phyloP scores from a whole-genome alignment of 2,329 filamentous ascomycete genomes.

The Aspergillus fischeri region DNA sequence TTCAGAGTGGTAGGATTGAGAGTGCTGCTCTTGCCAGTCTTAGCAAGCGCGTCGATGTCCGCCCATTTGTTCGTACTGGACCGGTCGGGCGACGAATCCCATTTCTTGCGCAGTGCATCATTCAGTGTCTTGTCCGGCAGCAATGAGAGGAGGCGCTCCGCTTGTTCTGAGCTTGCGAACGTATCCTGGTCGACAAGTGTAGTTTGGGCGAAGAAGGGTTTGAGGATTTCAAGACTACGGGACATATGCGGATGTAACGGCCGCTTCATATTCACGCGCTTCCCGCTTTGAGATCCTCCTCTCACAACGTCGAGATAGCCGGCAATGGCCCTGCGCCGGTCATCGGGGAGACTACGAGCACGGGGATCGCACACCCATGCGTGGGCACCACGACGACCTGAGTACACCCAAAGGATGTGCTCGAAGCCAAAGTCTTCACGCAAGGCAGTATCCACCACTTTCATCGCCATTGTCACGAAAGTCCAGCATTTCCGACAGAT shows the following conservation, averaged over 20 bases:
- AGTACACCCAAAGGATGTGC: slow-evolving; percentile 98
- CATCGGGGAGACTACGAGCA: slow-evolving; percentile 78
- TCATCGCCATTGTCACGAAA: slow-evolving; percentile 97
- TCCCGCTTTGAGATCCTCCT: slow-evolving; percentile 79
- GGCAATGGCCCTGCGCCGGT: slow-evolving; percentile 77
- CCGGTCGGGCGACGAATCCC: slow-evolving; percentile 77
- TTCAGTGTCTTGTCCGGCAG: slow-evolving; percentile 76
- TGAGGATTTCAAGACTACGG: slow-evolving; percentile 80
- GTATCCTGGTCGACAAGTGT: slow-evolving; percentile 84
- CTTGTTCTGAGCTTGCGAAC: slow-evolving; percentile 66
- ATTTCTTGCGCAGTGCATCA: slow-evolving; percentile 80
- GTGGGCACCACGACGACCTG: slow-evolving; percentile 91
- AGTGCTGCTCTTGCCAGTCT: slow-evolving; percentile 65
- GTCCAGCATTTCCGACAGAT: slow-evolving; percentile 95
- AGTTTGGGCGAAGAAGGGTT: slow-evolving; percentile 76
- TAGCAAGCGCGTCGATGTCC: slow-evolving; percentile 84
- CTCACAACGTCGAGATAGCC: slow-evolving; percentile 88
- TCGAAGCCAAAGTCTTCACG: slow-evolving; percentile 94
- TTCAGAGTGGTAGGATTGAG: slow-evolving; percentile 71
- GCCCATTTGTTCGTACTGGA: slow-evolving; percentile 81
- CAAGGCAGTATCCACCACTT: slow-evolving; percentile 80
- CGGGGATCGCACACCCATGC: slow-evolving; percentile 95
- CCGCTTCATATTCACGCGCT: slow-evolving; percentile 77
- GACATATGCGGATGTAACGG: slow-evolving; percentile 86
- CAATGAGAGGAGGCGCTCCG: slow-evolving; percentile 74